phyloP scores from a whole-genome alignment of 2,329 filamentous ascomycete species.

The Neonectria magnoliae region DNA sequence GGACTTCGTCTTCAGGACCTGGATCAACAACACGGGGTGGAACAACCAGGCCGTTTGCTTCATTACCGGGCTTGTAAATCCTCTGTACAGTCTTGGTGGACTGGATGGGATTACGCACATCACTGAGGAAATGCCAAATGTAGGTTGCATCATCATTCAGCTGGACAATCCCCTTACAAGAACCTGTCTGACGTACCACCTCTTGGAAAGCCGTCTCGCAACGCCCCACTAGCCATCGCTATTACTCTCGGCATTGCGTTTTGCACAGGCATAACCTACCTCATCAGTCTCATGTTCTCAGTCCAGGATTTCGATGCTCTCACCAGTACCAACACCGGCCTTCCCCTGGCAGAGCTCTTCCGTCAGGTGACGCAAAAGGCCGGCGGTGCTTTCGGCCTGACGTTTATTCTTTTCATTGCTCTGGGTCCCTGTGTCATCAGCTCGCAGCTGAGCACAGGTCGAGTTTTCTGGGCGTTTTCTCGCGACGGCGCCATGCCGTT shows the following conservation, averaged over 20 bases:
- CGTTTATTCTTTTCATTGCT: constrained; percentile 54
- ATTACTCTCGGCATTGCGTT: constrained; percentile 62
- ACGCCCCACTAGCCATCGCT: constrained; percentile 50
- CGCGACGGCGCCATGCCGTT: constrained; percentile 55
- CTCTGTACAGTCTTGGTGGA: constrained; percentile 57
- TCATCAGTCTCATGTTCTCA: constrained; percentile 62
- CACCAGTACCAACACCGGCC: constrained; percentile 52
- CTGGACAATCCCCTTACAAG: no score
- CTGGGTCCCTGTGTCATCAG: constrained; percentile 53
- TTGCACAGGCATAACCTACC: constrained; percentile 58
- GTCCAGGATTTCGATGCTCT: constrained; percentile 59
- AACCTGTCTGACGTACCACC: background rate
- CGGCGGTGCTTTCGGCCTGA: constrained; percentile 54
- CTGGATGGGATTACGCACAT: constrained; percentile 61
- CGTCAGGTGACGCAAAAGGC: constrained; percentile 53
- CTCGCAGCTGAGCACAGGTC: constrained; percentile 49
- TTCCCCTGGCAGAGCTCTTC: constrained; percentile 58
- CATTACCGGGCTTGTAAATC: constrained; percentile 61
- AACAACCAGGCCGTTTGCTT: constrained; percentile 59
- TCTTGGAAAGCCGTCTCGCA: constrained; percentile 45
- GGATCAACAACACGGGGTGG: constrained; percentile 65
- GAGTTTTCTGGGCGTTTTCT: constrained; percentile 54
- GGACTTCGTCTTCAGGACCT: constrained; percentile 62
- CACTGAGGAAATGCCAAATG: constrained; percentile 62
- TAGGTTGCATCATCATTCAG: constrained; percentile 39